These are phyloP conservation scores for Trypethelium eluteriae DNA, from an alignment of 495 filamentous ascomycete genomes.

Conservation along the genomic window DNA sequence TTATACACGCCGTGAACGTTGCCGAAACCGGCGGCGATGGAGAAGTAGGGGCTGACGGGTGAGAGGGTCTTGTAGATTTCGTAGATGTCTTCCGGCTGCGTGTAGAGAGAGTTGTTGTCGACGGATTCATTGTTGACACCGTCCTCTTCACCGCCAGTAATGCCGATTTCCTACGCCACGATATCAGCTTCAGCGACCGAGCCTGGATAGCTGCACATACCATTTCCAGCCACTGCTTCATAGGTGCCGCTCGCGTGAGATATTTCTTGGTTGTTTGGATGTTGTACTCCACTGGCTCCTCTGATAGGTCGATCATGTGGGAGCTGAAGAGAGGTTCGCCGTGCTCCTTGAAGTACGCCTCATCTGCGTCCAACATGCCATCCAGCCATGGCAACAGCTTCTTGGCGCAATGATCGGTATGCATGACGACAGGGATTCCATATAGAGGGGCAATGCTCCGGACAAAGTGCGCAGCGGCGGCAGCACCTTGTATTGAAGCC, in stretches of 20 bases:
- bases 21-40: conserved; percentile 94
- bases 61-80: conserved; percentile 33
- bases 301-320: conserved; percentile 96
- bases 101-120: conserved; percentile 95
- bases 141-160: conserved; percentile 93
- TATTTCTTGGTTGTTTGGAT: conserved; percentile 84
- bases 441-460: conserved; percentile 79
- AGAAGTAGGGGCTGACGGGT: conserved; percentile 86
- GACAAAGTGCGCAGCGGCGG: conserved; percentile 91
- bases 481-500: conserved; percentile 77
- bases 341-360: conserved; percentile 85
- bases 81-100: conserved; percentile 58
- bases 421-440: conserved; percentile 81
- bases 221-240: conserved; percentile 99
- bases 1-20: conserved; percentile 99
- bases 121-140: conserved; percentile 81
- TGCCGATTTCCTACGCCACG: conserved; percentile 64
- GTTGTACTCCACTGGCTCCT: conserved; percentile 84
- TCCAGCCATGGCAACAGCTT: conserved; percentile 67
- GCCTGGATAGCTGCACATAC: conserved; percentile 41
- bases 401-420: conserved; percentile 61
- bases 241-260: conserved; percentile 79
- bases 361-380: conserved; percentile 87
- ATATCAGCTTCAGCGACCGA: not conserved
- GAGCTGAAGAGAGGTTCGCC: conserved; percentile 87